Percentiles rank a stretch among this genome's conserved stretches.
phyloP scores from a whole-genome alignment of 805 yeast species.

The Starmerella tilneyi region DNA sequence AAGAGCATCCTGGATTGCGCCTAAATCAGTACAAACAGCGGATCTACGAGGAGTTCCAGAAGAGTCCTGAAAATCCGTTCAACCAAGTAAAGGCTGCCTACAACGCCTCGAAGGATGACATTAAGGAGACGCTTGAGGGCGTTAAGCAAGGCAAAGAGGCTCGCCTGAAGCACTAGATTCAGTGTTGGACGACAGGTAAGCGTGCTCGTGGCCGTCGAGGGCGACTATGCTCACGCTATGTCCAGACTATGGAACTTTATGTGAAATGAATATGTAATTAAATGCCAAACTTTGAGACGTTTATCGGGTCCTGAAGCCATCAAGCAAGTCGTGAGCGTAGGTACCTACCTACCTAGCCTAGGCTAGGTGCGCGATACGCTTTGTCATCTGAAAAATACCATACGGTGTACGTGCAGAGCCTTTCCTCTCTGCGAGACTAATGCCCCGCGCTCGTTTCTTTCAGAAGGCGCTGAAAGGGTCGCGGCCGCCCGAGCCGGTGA shows the following conservation, averaged over 20 bases:
- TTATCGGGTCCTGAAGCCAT: too few species aligned
- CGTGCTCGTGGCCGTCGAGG: too few species aligned
- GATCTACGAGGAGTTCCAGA: conserved; percentile 69
- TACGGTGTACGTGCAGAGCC: too few species aligned
- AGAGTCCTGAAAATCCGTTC: conserved; percentile 72
- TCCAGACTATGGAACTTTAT: too few species aligned
- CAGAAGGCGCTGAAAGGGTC: conserved; percentile 23
- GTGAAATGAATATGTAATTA: too few species aligned
- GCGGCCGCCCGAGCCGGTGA: conserved; percentile 25
- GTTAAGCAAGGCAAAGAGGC: conserved; percentile 43
- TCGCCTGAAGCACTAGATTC: conserved; percentile 25
- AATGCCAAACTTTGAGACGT: too few species aligned
- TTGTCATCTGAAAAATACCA: conserved; percentile 14
- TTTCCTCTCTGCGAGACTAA: background rate
- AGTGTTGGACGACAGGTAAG: too few species aligned
- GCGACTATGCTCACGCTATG: too few species aligned
- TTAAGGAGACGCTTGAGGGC: conserved; percentile 38
- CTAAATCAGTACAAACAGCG: conserved; percentile 67
- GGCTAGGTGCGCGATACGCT: too few species aligned
- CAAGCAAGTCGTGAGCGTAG: too few species aligned
- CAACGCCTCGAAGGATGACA: conserved; percentile 51
- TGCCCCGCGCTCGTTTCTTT: conserved; percentile 24
- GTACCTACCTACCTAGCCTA: too few species aligned
- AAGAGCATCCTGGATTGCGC: conserved; percentile 72
- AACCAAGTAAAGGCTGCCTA: conserved; percentile 58